These are phyloP conservation scores for Pleomassaria siparia DNA, from an alignment of 2,329 filamentous ascomycete species.

Conservation along the genomic window DNA sequence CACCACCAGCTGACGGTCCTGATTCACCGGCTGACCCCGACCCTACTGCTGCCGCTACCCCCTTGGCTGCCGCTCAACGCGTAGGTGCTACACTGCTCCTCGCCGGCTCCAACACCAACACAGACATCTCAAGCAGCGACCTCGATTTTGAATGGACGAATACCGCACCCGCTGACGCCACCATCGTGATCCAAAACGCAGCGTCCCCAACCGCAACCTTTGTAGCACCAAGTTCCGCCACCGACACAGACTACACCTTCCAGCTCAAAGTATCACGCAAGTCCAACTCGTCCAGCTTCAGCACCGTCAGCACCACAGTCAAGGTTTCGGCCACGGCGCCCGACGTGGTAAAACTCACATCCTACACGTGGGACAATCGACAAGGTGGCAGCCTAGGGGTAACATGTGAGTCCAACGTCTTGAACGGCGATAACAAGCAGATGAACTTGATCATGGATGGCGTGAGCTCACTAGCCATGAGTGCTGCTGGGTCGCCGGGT, in stretches of 20 bases:
- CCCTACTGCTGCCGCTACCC: constrained; percentile 19
- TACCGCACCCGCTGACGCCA: constrained; percentile 19
- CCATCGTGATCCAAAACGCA: constrained; percentile 24
- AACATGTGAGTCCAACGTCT: constrained; percentile 38
- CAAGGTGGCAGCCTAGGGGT: constrained; percentile 36
- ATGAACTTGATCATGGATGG: constrained; percentile 33
- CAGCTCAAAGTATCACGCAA: constrained; percentile 30
- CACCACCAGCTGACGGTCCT: constrained; percentile 14
- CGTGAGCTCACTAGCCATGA: constrained; percentile 22
- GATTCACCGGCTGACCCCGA: neutral
- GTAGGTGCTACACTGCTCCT: constrained; percentile 33
- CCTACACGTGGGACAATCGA: constrained; percentile 33
- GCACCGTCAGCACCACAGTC: constrained; percentile 32
- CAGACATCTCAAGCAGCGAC: constrained; percentile 19
- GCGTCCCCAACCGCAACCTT: constrained; percentile 23
- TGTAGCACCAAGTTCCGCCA: constrained; percentile 23
- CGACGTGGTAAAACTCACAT: constrained; percentile 36
- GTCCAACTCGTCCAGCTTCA: constrained; percentile 21
- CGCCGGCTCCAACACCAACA: constrained; percentile 30
- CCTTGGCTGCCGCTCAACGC: constrained; percentile 29
- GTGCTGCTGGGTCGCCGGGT: constrained; percentile 21
- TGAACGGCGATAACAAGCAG: constrained; percentile 31
- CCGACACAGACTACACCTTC: constrained; percentile 29
- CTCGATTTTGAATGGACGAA: constrained; percentile 38
- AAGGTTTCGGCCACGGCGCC: constrained; percentile 22